A percentile compares a stretch with the other conserved stretches of the same genome.
These are phyloP conservation scores for Podila horticola DNA, from an alignment of 192 early-diverging fungal species.

Conservation along the genomic window DNA sequence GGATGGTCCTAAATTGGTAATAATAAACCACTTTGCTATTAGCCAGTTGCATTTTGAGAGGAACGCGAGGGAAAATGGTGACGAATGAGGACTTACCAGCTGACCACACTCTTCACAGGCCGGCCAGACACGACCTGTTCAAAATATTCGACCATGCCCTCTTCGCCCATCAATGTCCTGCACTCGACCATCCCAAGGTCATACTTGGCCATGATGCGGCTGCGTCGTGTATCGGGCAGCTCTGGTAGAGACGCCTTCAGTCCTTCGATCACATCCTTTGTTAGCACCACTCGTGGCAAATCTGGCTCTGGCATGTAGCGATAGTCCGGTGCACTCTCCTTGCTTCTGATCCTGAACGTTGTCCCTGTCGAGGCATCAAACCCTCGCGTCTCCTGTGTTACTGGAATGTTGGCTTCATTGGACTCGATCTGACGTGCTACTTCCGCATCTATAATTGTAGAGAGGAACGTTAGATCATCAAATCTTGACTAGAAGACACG, in stretches of 20 bases:
- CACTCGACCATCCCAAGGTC: conserved; percentile 66
- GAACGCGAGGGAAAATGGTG: too few relatives aligned
- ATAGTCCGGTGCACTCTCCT: conserved; percentile 91
- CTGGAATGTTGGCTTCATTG: conserved; percentile 60
- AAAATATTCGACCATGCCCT: conserved; percentile 80
- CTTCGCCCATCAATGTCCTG: conserved; percentile 74
- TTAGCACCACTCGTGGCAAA: conserved; percentile 64
- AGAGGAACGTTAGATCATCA: not conserved
- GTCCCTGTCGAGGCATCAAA: conserved; percentile 69
- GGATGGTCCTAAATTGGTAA: conserved; percentile 61
- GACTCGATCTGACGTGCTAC: conserved; percentile 75
- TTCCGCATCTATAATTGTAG: conserved; percentile 74
- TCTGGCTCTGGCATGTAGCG: conserved; percentile 89
- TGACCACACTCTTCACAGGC: conserved; percentile 24
- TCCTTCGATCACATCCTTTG: conserved; percentile 26
- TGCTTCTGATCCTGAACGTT: conserved; percentile 79
- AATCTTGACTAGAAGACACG: not conserved
- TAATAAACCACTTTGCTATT: not conserved
- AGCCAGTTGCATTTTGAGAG: too few relatives aligned
- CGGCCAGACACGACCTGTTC: conserved; percentile 63
- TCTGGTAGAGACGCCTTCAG: conserved; percentile 70
- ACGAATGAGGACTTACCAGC: conserved; percentile 26
- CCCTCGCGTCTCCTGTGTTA: conserved; percentile 84
- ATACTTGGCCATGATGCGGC: conserved; percentile 69
- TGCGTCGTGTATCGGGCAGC: conserved; percentile 71